Base-by-base conservation (phyloP, 257 asterid species). In the Ophiorrhiza pumila region DNA sequence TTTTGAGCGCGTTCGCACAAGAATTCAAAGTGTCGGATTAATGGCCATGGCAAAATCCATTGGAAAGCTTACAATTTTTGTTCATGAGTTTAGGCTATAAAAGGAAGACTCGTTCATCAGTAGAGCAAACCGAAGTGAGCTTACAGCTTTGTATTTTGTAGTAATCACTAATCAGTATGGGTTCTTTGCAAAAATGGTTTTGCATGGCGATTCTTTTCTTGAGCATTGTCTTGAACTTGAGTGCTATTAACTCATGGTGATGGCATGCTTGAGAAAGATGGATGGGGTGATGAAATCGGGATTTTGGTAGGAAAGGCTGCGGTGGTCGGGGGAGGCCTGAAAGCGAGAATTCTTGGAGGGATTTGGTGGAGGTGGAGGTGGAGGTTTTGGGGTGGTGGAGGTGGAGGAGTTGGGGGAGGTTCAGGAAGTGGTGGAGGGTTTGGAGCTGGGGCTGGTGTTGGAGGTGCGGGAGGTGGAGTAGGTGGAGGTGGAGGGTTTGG, bases 1-100 rank as follows among this genome's bases (percentile, higher is more conserved):
- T 65, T 60, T 76, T 68, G 22, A 76, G 77, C 81, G 79, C 84
- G 84, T 68, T 31, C 27, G 50, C n/a, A 47, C 52, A 59, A 67
- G 74, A 50, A 41, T 72, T 43, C 81, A 74, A 69, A 67, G 17
- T 77, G 43, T 25, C 15, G 11, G 50, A 31, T 62, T 75, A 64
- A 79, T 79, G 77, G 59, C 65, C 39, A 29, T 14, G 15, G 27
- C 11, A 39, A 57, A 49, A n/a, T n/a, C 41, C 9, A 10, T 34
- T 57, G n/a, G 29, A 5, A 13, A 56, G 64, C 32, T 18, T 45
- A 7, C 77, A 57, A 43, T 42, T 64, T 77, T 17, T 31, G 69
- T 72, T 34, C 22, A n/a, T n/a, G n/a, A n/a, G 57, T 46, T 66
- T 18, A 59, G 67, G 34, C 66, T 78, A 78, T 78, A 78, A 57